Evolutionary conservation across 805 yeast genomes (phyloP), one percentile per base, ranked within the genome.

Genomic region (Candida ficus): DNA sequence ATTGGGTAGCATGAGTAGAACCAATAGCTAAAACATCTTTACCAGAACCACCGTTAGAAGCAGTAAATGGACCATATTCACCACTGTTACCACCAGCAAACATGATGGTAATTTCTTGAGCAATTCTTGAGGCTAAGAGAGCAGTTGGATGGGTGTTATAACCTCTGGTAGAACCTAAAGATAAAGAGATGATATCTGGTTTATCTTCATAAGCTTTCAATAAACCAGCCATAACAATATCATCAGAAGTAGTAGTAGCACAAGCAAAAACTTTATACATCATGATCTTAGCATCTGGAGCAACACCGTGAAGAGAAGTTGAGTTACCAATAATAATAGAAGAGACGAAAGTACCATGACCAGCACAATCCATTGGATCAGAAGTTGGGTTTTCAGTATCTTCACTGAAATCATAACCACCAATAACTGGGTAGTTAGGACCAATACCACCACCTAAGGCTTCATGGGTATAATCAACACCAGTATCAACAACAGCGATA

Each of bases 271-370:
- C 47, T 38, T 39, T 45, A 35, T 47, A 47, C 33, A 39, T 30
- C 26, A 22, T 41, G 23, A 47, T 36, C 16, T 42, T 40, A n/a
- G 52, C 44, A 21, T 27, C 44, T 31, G 49, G 49, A 28, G 52
- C 49, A 35, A 45, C 49, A 41, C 49, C 52, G n/a, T n/a, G n/a
- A n/a, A 11, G 10, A 11, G 4, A 41, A 5, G 2, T 32, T 23
- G 42, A 33, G 13, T 43, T 26, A 17, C 41, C 47, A 26, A 45
- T 25, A 23, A 45, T 45, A 26, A 48, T 29, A 17, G 49, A 45
- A n/a, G 49, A 41, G 14, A 45, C 49, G 30, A 45, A 48, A 6
- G 49, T 45, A 39, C 52, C 49, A 23, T 48, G 52, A 17, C 52
- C 52, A 7, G 26, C 38, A 43, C 49, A 45, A 38, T 48, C 52